Base-by-base conservation (phyloP, 139 green algal genomes). In the Asterochloris erici region DNA sequence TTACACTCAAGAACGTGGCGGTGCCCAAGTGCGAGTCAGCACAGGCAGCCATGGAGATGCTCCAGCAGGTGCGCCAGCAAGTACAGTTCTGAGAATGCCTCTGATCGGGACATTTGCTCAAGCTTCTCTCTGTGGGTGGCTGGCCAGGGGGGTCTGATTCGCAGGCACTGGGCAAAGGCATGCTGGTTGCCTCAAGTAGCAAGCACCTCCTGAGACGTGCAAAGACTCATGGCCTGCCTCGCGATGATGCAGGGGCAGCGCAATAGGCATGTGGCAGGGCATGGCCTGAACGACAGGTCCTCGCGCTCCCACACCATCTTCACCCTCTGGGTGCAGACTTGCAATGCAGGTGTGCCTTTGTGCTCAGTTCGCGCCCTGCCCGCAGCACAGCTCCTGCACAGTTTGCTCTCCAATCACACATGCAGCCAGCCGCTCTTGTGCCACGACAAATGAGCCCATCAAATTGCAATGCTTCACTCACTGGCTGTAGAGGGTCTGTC, bases 251-350 rank as follows among this genome's bases (percentile, higher is more conserved):
- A 73, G 66, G 88, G 78, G 24, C 68, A 74, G 27, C 81, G 26
- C 78, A 85, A 82, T 60, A 47, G 82, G 9, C 29, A 64, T 26
- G 62, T 79, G 63, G 82, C 82, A 26, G 77, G 76, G 10, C 92
- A 89, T n/a, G 64, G 75, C 29, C 87, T 89, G 19, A 96, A 96
- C 85, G 79, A 87, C 10, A 82, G 91, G 79, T 93, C 89, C 17
- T 93, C 87, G 26, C 88, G 93, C 15, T 93, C 88, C 0, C 93
- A 96, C 86, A 89, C 88, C 61, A 89, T 96, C 61, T 95, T 95
- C 89, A 94, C 85, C 23, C 76, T 95, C n/a, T 83, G 80, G n/a
- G 38, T 95, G 62, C 86, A 95, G 84, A 85, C 61, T 26, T 68
- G 74, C 47, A 70, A 81, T 21, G 64, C 75, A 73, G 84, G 86